Conservation (phyloP, 2,329 filamentous ascomycete genomes). For the Paecilomyces fulvus region DNA sequence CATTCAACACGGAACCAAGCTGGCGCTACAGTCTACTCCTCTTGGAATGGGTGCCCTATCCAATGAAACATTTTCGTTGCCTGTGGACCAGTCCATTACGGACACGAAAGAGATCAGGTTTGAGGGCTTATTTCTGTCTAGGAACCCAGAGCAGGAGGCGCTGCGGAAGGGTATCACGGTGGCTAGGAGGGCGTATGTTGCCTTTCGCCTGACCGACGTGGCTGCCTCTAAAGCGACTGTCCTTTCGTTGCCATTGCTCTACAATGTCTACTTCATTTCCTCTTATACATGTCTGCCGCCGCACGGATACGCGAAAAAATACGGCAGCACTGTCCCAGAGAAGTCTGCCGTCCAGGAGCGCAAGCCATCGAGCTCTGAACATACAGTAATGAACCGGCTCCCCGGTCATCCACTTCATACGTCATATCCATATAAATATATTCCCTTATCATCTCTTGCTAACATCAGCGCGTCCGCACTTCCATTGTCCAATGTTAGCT, state of each 20-base stretch:
- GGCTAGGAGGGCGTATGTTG: constrained; percentile 17
- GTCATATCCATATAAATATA: constrained; percentile 24
- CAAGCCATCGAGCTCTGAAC: background rate
- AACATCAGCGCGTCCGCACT: constrained; percentile 10
- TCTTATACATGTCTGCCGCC: constrained; percentile 47
- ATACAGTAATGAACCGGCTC: constrained; percentile 14
- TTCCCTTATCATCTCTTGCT: constrained; percentile 18
- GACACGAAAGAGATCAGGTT: constrained; percentile 12
- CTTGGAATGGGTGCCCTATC: constrained; percentile 31
- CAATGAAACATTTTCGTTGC: constrained; percentile 29
- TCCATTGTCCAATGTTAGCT: constrained; percentile 2
- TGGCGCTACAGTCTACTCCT: constrained; percentile 32
- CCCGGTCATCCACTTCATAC: constrained; percentile 31
- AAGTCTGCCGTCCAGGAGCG: background rate
- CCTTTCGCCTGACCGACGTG: constrained; percentile 12
- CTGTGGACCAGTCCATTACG: constrained; percentile 20
- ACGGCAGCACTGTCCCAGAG: background rate
- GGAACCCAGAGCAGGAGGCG: constrained; percentile 9
- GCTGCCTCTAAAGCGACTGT: constrained; percentile 6
- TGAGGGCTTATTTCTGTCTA: constrained; percentile 17
- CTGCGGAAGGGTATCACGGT: constrained; percentile 9
- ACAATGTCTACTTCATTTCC: constrained; percentile 48
- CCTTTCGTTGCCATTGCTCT: constrained; percentile 33
- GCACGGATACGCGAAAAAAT: constrained; percentile 17
- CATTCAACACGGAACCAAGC: constrained; percentile 34